phyloP scores from a whole-genome alignment of 108 stramenopile genomes.

The Cyclotella atomus region DNA sequence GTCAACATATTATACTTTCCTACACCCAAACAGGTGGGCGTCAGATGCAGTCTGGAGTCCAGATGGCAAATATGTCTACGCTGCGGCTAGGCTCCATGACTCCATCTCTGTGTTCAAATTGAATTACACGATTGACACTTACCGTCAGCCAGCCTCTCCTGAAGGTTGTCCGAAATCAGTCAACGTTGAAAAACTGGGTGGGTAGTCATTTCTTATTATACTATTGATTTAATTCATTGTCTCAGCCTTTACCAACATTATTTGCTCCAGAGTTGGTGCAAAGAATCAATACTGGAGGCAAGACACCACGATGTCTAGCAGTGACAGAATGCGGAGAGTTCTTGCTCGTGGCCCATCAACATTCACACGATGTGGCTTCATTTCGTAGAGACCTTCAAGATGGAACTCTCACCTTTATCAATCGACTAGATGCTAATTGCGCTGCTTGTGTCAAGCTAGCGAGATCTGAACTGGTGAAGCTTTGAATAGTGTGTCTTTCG shows the following conservation, averaged over 20 bases:
- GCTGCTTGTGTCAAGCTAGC: slow-evolving; percentile 47
- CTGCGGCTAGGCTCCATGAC: slow-evolving; percentile 49
- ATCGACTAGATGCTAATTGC: slow-evolving; percentile 26
- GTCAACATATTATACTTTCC: no score
- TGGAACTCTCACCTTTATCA: slow-evolving; percentile 29
- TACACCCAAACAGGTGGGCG: slow-evolving; percentile 25
- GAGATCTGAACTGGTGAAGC: slow-evolving; percentile 10
- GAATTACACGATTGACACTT: slow-evolving; percentile 20
- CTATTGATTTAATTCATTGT: no score
- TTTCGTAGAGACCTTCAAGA: slow-evolving; percentile 20
- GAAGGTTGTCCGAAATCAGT: slow-evolving; percentile 3
- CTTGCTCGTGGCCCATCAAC: slow-evolving; percentile 47
- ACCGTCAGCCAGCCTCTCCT: slow-evolving; percentile 1
- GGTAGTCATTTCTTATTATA: background rate
- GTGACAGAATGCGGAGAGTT: slow-evolving; percentile 47
- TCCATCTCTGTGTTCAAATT: slow-evolving; percentile 43
- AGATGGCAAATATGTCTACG: slow-evolving; percentile 44
- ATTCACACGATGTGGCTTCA: slow-evolving; percentile 51
- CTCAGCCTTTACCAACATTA: no score
- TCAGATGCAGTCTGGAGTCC: slow-evolving; percentile 53
- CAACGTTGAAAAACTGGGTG: background rate
- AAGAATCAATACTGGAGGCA: slow-evolving; percentile 24
- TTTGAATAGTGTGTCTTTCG: no score
- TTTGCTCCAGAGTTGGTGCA: slow-evolving; percentile 23
- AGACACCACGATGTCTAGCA: slow-evolving; percentile 43